These are phyloP conservation scores for Aleurites moluccanus DNA, from an alignment of 441 rosid genomes.

Conservation along the genomic window DNA sequence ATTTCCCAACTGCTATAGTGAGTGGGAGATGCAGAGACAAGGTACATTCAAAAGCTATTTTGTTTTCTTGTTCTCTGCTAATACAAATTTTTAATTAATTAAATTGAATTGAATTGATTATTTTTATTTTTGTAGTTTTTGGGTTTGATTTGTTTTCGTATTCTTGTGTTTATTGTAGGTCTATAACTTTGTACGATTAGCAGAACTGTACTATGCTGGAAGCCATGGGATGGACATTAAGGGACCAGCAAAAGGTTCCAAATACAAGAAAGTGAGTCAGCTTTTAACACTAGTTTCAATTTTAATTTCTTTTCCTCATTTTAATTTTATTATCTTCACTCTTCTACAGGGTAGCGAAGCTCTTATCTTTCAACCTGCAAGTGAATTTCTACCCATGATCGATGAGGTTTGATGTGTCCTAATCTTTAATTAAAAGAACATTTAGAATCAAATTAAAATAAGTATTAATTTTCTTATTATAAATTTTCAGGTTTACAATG, in stretches of 20 bases:
- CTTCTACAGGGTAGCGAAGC: constrained; percentile 42
- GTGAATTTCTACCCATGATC: constrained; percentile 70
- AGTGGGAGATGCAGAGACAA: constrained; percentile 94
- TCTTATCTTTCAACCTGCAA: constrained; percentile 66
- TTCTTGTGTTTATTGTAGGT: constrained; percentile 44
- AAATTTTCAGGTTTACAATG: constrained; percentile 46
- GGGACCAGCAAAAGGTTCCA: constrained; percentile 76
- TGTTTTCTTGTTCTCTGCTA: not conserved
- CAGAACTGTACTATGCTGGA: constrained; percentile 93
- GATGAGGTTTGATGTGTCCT: constrained; percentile 39
- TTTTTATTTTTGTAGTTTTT: not conserved
- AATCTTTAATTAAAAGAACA: not conserved
- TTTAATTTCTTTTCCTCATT: not conserved
- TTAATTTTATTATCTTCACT: not conserved
- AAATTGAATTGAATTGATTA: not conserved
- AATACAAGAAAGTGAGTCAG: constrained; percentile 53
- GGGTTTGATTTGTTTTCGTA: not conserved
- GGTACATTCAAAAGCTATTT: constrained; percentile 44
- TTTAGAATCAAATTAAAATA: not conserved
- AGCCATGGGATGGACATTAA: constrained; percentile 99
- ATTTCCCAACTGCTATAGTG: constrained; percentile 89
- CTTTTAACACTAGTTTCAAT: constrained; percentile 5
- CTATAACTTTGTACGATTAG: constrained; percentile 70
- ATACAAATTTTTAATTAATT: not conserved
- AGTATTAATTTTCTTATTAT: not conserved